A percentile compares a stretch with the other conserved stretches of the same genome.
These are phyloP conservation scores for Ceratocystis harringtonii DNA, from an alignment of 2,329 filamentous ascomycete species.

Conservation along the genomic window DNA sequence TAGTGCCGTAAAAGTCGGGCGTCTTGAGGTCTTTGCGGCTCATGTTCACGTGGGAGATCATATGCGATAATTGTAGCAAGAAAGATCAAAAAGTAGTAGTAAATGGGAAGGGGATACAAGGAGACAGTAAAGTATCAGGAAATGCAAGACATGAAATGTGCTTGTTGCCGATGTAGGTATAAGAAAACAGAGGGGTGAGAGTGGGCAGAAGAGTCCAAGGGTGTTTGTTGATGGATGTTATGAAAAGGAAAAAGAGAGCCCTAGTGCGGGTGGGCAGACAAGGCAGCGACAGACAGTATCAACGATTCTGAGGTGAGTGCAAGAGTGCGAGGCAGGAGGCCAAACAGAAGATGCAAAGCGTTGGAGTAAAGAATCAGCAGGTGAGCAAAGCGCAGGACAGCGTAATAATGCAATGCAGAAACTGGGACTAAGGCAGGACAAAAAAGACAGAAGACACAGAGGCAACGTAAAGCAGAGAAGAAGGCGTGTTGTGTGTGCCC, in stretches of 20 bases:
- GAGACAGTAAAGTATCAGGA: neutral
- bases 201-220: neutral
- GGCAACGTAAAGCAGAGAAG: slow-evolving; percentile 1
- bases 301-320: neutral
- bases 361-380: neutral
- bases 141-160: slow-evolving; percentile 1
- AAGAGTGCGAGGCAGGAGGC: neutral
- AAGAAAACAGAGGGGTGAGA: neutral
- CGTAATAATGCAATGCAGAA: neutral
- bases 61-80: neutral
- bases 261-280: slow-evolving; percentile 4
- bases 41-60: slow-evolving; percentile 14
- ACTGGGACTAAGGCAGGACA: neutral
- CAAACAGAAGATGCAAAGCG: neutral
- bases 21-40: slow-evolving; percentile 17
- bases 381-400: neutral
- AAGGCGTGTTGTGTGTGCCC: slow-evolving; percentile 5
- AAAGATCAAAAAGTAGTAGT: slow-evolving; percentile 1
- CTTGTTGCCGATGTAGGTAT: neutral
- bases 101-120: neutral
- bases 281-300: neutral
- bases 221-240: neutral
- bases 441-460: neutral
- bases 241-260: neutral
- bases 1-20: slow-evolving; percentile 16